Percentiles rank a stretch among this genome's conserved stretches.
Conservation (phyloP, 495 filamentous ascomycete species). For the Xylaria curta region DNA sequence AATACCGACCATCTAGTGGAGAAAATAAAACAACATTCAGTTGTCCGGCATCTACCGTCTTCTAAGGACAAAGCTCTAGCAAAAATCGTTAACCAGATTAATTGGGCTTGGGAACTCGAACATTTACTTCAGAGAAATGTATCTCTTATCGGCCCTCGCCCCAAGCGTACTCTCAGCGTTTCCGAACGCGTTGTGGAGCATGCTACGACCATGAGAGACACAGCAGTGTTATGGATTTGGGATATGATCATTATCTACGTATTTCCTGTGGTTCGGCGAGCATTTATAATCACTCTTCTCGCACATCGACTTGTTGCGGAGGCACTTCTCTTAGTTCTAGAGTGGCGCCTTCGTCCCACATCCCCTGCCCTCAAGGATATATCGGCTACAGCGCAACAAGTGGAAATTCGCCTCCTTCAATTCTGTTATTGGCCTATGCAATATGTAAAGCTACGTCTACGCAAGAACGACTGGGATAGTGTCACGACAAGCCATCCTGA, state of each 20-base stretch:
- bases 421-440: conserved; percentile 99
- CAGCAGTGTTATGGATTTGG: conserved; percentile 70
- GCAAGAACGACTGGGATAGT: conserved; percentile 94
- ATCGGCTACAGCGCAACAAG: conserved; percentile 96
- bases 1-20: conserved; percentile 72
- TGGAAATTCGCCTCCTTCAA: conserved; percentile 96
- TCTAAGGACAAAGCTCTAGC: conserved; percentile 82
- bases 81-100: conserved; percentile 91
- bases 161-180: conserved; percentile 86
- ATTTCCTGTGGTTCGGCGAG: conserved; percentile 73
- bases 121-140: conserved; percentile 86
- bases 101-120: conserved; percentile 90
- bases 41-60: conserved; percentile 75
- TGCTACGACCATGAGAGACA: conserved; percentile 81
- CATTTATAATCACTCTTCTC: conserved; percentile 79
- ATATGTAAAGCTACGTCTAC: conserved; percentile 84
- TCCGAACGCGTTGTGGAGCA: conserved; percentile 95
- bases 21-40: conserved; percentile 87
- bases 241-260: conserved; percentile 76
- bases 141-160: conserved; percentile 76
- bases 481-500: conserved; percentile 94
- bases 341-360: conserved; percentile 84
- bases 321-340: conserved; percentile 75
- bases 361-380: conserved; percentile 91
- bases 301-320: conserved; percentile 85